Evolutionary conservation across 1,284 basidiomycete species (phyloP), one percentile per base, ranked within the genome.

Genomic region (Malassezia arunalokei): DNA sequence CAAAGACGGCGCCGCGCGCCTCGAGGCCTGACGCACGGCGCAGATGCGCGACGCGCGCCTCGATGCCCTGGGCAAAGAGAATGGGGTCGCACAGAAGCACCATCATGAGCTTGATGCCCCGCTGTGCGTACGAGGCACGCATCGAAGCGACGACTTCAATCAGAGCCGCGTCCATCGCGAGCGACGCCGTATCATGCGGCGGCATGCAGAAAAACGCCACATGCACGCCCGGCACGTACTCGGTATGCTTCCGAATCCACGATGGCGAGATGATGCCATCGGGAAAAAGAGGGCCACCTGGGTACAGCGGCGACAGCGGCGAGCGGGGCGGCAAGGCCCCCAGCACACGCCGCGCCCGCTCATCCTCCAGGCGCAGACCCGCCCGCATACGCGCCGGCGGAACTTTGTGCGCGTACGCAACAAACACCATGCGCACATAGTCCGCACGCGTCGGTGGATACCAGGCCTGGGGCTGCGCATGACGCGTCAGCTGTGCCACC

Each of bases 261-360:
- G 96, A 87, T 0, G 91, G 92, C 1, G 91, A 88, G 52, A 98
- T 87, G 43, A 98, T 76, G 0, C 92, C 92, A 71, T 98, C 92
- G 0, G 92, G 92, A 71, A 87, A 81, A 12, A 94, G 77, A 0
- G 92, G 91, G 0, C 88, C 91, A 1, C 83, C 80, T 0, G 85
- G 83, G 0, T 86, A 87, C 27, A 94, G 76, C 0, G 92, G 92
- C 0, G 87, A 94, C 7, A 96, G 78, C 0, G 89, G 89, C 0
- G 90, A 95, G 73, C 89, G 87, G 46, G 58, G 57, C 46, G 47
- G 69, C 45, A 60, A 63, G 42, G 44, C 49, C 20, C 50, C 61
- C 49, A 56, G 61, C 11, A 44, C 64, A 31, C 44, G 58, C 11
- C 47, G 29, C 35, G 57, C 43, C 5, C 43, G 24, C 33, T 55